Base-by-base conservation (phyloP, 139 green algal genomes). In the Auxenochlorella protothecoides region DNA sequence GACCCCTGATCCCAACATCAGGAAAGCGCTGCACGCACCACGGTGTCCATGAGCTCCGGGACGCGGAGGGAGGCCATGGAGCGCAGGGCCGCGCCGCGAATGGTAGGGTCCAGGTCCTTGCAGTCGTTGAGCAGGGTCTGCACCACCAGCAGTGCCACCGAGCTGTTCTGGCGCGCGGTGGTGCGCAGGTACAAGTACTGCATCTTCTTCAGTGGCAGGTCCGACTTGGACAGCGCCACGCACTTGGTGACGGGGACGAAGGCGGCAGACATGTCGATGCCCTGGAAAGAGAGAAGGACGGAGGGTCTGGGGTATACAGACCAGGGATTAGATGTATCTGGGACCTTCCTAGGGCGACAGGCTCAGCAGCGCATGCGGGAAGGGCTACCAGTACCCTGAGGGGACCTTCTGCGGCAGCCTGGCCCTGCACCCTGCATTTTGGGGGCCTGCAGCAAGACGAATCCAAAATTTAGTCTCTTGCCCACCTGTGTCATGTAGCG, bases 41-140 rank as follows among this genome's bases (percentile, higher is more conserved):
- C 86, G 69, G 97, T 97, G 75, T 99, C 94, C 65, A 97, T 81
- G n/a, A 98, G 86, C 81, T 97, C 95, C 53, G 85, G 69, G 15
- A 98, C 88, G 0, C 89, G 72, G 62, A 99, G 86, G 1, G 87
- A 92, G 78, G 89, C 96, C 70, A 99, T 84, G 72, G 72, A 90
- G 55, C 94, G 86, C 55, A 99, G 80, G 3, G 94, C 94, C 55
- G 98, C 77, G n/a, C 94, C 92, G 0, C 94, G 74, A 3, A 99
- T 92, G 9, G 85, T 96, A 5, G 94, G 92, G 71, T 99, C 93
- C 61, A 90, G 78, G 71, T 98, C 89, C 64, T 84, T 75, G 68
- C 82, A 90, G 81, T 96, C 89, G 75, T 92, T 93, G 53, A 86
- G 74, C 53, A 84, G 65, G 52, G 71, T 69, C 72, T 77, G 78